Base-by-base conservation (phyloP, 345 rosid species). In the Schrenkiella parvula region DNA sequence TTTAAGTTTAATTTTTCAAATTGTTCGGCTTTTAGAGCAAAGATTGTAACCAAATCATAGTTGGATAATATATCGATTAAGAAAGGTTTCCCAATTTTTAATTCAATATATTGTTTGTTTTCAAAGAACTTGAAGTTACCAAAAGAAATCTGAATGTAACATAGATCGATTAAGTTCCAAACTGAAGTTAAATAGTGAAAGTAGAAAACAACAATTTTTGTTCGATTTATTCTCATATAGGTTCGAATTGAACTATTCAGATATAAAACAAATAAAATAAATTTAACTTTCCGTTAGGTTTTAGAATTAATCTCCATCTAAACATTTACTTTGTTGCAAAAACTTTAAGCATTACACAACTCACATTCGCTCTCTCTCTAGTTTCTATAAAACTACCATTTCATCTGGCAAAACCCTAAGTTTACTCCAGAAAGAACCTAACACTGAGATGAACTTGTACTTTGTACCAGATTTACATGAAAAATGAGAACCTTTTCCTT, bases 381-480 rank as follows among this genome's bases (percentile, higher is more conserved):
- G 66, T 44, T 65, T 44, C 77, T 73, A n/a, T n/a, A 73, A 19
- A 55, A 35, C 50, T 54, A 73, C 52, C 25, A 74, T 53, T 38
- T 15, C 22, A 66, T 58, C 73, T 66, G 46, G 61, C 39, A 60
- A 75, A 60, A 12, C 42, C 48, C 79, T 68, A 68, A 67, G 17
- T 22, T 37, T 0, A 18, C 22, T 38, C 38, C 54, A 59, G 47
- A 63, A 42, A 53, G 4, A 37, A 64, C 32, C 53, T 26, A 35
- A 29, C 19, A 50, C 57, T 44, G 51, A 43, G 12, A 54, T 44
- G 7, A 52, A 21, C 12, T 71, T 72, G 38, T 61, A 72, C 70
- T 3, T 71, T 50, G 31, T 6, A 53, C 43, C 26, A 55, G 53
- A 71, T 77, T 66, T 78, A 78, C 81, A 78, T 29, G 22, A 64